Conservation (phyloP, 2,329 filamentous ascomycete species). For the Sclerotinia borealis region DNA sequence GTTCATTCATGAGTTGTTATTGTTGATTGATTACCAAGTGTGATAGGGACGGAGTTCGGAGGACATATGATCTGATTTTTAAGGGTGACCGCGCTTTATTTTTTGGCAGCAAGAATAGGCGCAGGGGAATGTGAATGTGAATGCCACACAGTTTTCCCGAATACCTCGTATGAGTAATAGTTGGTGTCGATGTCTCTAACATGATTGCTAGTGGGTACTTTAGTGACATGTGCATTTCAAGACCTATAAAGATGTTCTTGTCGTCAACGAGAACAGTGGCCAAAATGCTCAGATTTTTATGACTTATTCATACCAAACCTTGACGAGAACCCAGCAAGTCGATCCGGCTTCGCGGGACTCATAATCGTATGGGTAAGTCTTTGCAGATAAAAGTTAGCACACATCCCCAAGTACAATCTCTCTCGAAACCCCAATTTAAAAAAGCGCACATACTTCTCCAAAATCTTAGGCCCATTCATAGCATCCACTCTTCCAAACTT, state of each 20-base stretch:
- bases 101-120: slow-evolving; percentile 8
- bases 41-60: slow-evolving; percentile 14
- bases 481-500: slow-evolving; percentile 93
- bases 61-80: slow-evolving; percentile 1
- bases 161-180: not conserved
- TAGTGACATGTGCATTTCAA: not conserved
- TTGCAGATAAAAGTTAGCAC: not conserved
- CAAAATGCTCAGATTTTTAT: slow-evolving; percentile 22
- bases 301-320: slow-evolving; percentile 58
- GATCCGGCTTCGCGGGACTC: slow-evolving; percentile 52
- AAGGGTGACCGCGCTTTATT: slow-evolving; percentile 1
- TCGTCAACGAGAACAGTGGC: not conserved
- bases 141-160: not conserved
- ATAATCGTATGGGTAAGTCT: slow-evolving; percentile 61
- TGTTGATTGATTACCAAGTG: not conserved
- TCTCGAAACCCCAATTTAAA: not conserved
- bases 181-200: not conserved
- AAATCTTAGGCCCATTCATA: slow-evolving; percentile 75
- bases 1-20: not conserved
- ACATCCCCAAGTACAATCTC: not conserved
- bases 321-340: slow-evolving; percentile 67
- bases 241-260: not conserved
- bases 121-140: slow-evolving; percentile 7
- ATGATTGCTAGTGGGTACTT: not conserved
- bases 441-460: slow-evolving; percentile 72